These are phyloP conservation scores for Moricandia moricandioides DNA, from an alignment of 345 rosid species.

Conservation along the genomic window DNA sequence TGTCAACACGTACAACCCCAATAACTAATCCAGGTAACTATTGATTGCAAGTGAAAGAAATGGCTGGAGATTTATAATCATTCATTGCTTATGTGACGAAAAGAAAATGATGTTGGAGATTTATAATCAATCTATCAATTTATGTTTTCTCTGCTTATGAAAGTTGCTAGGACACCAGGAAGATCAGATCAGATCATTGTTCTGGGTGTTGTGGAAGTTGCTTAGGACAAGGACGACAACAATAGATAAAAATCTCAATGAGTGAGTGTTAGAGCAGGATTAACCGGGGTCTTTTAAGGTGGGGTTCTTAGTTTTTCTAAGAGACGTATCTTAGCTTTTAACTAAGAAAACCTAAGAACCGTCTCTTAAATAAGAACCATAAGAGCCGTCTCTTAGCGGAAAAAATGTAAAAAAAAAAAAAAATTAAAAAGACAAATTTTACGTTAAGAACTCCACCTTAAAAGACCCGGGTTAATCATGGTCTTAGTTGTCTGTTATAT, in stretches of 20 bases:
- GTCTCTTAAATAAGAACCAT: no score
- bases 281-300: no score
- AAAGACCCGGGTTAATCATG: no score
- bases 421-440: no score
- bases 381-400: no score
- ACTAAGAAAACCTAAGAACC: no score
- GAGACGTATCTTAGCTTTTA: no score
- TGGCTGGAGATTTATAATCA: constrained; percentile 61
- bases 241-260: not conserved
- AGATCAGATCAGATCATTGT: not conserved
- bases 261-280: not conserved
- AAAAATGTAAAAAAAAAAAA: no score
- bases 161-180: not conserved
- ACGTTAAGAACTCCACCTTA: no score
- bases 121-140: not conserved
- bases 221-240: not conserved
- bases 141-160: not conserved
- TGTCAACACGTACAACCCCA: not conserved
- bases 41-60: constrained; percentile 64
- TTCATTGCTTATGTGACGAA: not conserved
- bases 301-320: no score
- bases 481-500: not conserved
- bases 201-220: not conserved
- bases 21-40: not conserved
- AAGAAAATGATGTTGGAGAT: constrained; percentile 14